Percentiles rank a stretch among this genome's conserved stretches.
These are phyloP conservation scores for Moniliophthora roreri DNA, from an alignment of 1,284 basidiomycete species.

Conservation along the genomic window DNA sequence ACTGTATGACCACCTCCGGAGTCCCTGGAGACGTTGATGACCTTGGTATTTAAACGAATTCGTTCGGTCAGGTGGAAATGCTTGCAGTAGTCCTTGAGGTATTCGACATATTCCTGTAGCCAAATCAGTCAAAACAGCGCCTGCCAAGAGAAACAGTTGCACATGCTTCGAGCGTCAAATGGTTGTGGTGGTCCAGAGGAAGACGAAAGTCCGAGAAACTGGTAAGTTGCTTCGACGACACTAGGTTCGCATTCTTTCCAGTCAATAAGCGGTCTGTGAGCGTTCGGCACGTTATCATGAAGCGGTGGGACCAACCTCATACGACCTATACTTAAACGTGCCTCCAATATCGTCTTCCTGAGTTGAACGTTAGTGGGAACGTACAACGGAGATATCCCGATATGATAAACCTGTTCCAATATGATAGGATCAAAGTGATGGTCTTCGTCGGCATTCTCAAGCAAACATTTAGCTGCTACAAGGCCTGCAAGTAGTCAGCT, in stretches of 20 bases:
- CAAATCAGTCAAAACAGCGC: neutral
- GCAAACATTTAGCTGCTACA: constrained; percentile 58
- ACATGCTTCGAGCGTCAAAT: constrained; percentile 50
- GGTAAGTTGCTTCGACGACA: constrained; percentile 64
- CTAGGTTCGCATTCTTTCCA: constrained; percentile 53
- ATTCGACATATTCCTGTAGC: constrained; percentile 52
- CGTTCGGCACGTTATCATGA: neutral
- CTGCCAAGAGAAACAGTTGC: neutral
- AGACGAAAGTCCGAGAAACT: constrained; percentile 65
- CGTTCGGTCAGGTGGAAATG: constrained; percentile 44
- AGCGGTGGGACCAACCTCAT: constrained; percentile 29
- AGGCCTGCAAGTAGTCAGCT: constrained; percentile 59
- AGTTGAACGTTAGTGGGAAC: neutral
- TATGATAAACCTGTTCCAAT: constrained; percentile 42
- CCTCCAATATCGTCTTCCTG: constrained; percentile 59
- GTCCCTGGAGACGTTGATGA: constrained; percentile 37
- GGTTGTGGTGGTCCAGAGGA: constrained; percentile 52
- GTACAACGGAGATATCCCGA: neutral
- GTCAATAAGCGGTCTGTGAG: constrained; percentile 3
- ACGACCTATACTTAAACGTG: constrained; percentile 51
- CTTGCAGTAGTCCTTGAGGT: constrained; percentile 50
- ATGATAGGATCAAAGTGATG: constrained; percentile 51
- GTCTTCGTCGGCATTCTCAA: constrained; percentile 39
- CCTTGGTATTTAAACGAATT: constrained; percentile 46
- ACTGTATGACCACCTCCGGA: constrained; percentile 35